A percentile compares a stretch with the other conserved stretches of the same genome.
Evolutionary conservation across 805 yeast genomes (phyloP).

Genomic region (Kodamaea leandrae): DNA sequence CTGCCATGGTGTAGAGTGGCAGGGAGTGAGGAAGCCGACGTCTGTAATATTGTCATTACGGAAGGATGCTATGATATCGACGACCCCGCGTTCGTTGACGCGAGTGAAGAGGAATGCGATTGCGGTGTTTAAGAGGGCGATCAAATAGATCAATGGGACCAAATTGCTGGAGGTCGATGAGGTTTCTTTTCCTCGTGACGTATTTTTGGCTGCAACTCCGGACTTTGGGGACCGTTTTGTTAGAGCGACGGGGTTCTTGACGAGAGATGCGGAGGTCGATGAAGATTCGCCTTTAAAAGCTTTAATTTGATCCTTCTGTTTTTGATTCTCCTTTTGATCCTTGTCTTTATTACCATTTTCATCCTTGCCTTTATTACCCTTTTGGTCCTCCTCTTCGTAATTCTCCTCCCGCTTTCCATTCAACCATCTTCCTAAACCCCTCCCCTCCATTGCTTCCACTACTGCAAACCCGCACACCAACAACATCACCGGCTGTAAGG

Average conservation of each 20-base stretch:
- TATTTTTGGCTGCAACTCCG: too few species aligned
- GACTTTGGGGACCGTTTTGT: too few species aligned
- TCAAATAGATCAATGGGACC: not conserved
- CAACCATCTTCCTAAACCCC: not conserved
- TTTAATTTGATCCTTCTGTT: too few species aligned
- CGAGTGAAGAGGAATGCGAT: conserved; percentile 54
- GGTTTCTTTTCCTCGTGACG: too few species aligned
- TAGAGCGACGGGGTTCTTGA: too few species aligned
- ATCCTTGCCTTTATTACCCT: too few species aligned
- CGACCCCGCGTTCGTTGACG: conserved; percentile 85
- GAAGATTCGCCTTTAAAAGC: too few species aligned
- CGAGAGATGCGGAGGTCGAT: too few species aligned
- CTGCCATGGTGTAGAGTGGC: conserved; percentile 97
- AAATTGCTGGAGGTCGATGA: conserved; percentile 1
- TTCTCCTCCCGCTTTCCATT: not conserved
- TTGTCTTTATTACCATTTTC: too few species aligned
- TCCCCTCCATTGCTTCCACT: not conserved
- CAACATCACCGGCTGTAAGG: conserved; percentile 73
- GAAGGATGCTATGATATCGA: conserved; percentile 59
- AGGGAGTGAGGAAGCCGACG: conserved; percentile 86
- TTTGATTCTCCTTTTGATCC: too few species aligned
- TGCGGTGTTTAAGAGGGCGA: conserved; percentile 30
- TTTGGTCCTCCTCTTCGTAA: too few species aligned
- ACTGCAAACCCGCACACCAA: conserved; percentile 40
- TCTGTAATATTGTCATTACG: conserved; percentile 41